Percentiles rank a stretch among this genome's conserved stretches.
These are phyloP conservation scores for Porcisia deanei DNA, from an alignment of 208 protist species.

Conservation along the genomic window DNA sequence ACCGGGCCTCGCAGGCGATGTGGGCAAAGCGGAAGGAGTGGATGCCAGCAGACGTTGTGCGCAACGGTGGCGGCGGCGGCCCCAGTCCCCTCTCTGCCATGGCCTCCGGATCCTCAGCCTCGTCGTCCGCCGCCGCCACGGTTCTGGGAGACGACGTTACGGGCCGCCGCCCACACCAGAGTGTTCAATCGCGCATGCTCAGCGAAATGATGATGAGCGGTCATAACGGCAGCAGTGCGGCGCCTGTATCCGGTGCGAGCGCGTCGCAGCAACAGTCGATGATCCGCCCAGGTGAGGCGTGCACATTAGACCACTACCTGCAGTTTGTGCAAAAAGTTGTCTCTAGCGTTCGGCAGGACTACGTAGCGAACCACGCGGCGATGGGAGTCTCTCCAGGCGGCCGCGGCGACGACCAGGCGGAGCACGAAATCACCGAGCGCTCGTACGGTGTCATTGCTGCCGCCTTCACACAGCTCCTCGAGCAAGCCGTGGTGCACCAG, in stretches of 20 bases:
- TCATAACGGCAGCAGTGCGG: not conserved
- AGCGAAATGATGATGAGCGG: conserved; percentile 24
- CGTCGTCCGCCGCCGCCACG: not conserved
- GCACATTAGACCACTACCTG: conserved; percentile 81
- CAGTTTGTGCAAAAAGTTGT: conserved; percentile 69
- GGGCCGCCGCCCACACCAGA: conserved; percentile 12
- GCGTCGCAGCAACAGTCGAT: conserved; percentile 5
- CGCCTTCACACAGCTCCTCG: conserved; percentile 68
- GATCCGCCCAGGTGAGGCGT: conserved; percentile 61
- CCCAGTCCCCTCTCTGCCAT: not conserved
- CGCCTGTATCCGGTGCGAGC: conserved; percentile 14
- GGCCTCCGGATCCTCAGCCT: conserved; percentile 2
- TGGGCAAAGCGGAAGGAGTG: conserved; percentile 32
- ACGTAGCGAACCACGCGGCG: conserved; percentile 26
- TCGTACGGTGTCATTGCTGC: conserved; percentile 64
- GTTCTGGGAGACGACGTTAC: conserved; percentile 13
- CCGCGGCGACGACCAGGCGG: conserved; percentile 53
- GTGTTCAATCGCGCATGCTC: conserved; percentile 23
- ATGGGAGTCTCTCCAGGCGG: conserved; percentile 22
- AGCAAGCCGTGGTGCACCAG: conserved; percentile 38
- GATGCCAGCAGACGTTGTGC: conserved; percentile 27
- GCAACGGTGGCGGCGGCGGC: conserved; percentile 7
- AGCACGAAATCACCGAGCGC: conserved; percentile 64
- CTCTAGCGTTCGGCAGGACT: conserved; percentile 67
- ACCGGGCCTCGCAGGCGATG: conserved; percentile 50